Conservation (phyloP, 257 asterid genomes). For the Plantago major region DNA sequence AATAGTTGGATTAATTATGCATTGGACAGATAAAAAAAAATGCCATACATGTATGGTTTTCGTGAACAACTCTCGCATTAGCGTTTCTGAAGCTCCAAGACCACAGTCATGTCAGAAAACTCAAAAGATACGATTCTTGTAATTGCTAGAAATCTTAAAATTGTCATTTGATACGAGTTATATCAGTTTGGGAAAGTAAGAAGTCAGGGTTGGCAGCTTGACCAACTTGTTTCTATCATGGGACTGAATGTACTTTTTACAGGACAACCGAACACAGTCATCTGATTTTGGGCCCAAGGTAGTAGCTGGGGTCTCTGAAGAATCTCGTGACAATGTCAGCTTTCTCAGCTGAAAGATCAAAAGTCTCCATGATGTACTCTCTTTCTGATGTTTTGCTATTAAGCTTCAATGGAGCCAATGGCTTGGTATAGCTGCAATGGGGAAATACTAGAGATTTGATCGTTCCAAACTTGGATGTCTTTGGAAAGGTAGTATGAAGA, state of each 20-base stretch:
- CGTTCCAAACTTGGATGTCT: background rate
- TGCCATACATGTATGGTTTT: slow-evolving; percentile 15
- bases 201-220: no score
- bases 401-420: slow-evolving; percentile 94
- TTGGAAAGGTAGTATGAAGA: no score
- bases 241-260: no score
- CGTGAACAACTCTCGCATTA: no score
- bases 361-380: slow-evolving; percentile 65
- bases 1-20: no score
- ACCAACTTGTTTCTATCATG: no score
- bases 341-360: slow-evolving; percentile 86
- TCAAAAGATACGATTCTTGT: no score
- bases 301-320: slow-evolving; percentile 75
- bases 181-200: no score
- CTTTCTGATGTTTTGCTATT: slow-evolving; percentile 76
- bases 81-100: no score
- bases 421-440: slow-evolving; percentile 76
- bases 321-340: slow-evolving; percentile 74
- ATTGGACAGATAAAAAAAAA: slow-evolving; percentile 19
- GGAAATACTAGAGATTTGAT: slow-evolving; percentile 8
- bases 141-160: no score
- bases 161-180: no score
- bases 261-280: slow-evolving; percentile 17
- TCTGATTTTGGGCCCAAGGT: slow-evolving; percentile 69
- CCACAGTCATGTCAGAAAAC: no score